A percentile compares a stretch with the other conserved stretches of the same genome.
Evolutionary conservation across 2,329 filamentous ascomycete genomes (phyloP).

Genomic region (Neophaeococcomyces mojaviensis): DNA sequence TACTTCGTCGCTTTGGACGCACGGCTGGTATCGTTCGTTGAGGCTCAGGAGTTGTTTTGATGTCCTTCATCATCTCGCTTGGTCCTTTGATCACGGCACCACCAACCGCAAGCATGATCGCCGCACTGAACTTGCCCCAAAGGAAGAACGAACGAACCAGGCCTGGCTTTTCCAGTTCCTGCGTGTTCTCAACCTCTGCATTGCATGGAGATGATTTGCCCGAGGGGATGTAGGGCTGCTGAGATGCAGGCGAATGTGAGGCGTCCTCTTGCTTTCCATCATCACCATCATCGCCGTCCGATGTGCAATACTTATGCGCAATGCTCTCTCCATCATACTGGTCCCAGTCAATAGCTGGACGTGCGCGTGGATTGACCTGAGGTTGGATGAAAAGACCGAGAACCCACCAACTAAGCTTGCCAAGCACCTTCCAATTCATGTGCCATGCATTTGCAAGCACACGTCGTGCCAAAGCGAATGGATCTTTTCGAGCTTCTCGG

Average conservation of each 20-base stretch:
- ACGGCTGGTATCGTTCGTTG: too few species aligned
- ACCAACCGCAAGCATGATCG: constrained; percentile 42
- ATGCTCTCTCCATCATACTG: constrained; percentile 21
- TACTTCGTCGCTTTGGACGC: too few species aligned
- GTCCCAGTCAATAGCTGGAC: constrained; percentile 15
- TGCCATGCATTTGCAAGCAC: constrained; percentile 31
- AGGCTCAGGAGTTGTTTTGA: not conserved
- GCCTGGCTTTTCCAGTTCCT: constrained; percentile 4
- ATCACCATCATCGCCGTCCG: constrained; percentile 4
- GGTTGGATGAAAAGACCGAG: constrained; percentile 28
- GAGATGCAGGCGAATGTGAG: too few species aligned
- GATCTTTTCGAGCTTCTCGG: constrained; percentile 17
- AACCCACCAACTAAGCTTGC: constrained; percentile 31
- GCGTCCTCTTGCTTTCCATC: constrained; percentile 2
- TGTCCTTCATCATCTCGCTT: constrained; percentile 29
- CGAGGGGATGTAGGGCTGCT: too few species aligned
- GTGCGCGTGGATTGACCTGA: constrained; percentile 4
- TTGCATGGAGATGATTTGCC: too few species aligned
- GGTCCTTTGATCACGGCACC: constrained; percentile 42
- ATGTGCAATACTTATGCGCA: constrained; percentile 13
- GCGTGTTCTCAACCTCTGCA: not conserved
- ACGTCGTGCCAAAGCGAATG: constrained; percentile 24
- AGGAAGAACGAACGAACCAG: constrained; percentile 29
- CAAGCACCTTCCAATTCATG: constrained; percentile 26
- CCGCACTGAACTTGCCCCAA: constrained; percentile 43